Percentiles rank a stretch among this genome's conserved stretches.
Evolutionary conservation across 1,284 basidiomycete species (phyloP).

Genomic region (Testicularia cyperi): DNA sequence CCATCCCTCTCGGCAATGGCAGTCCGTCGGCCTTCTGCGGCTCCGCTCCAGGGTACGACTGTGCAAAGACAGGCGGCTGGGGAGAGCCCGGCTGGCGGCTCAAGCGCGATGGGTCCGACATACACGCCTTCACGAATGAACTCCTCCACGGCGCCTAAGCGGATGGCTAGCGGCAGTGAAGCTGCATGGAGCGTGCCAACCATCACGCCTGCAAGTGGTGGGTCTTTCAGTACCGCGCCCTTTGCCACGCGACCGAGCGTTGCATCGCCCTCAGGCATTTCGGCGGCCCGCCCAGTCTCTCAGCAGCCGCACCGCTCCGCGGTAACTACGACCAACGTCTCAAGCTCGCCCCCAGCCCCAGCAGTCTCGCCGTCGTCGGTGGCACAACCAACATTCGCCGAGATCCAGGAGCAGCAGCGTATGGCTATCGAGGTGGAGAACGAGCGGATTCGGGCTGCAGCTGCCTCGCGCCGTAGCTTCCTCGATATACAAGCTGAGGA

Average conservation of each 20-base stretch:
- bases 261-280: neutral
- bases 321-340: too few relatives aligned
- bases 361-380: too few relatives aligned
- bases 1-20: slow-evolving; percentile 3
- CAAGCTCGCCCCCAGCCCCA: too few relatives aligned
- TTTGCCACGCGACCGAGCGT: slow-evolving; percentile 3
- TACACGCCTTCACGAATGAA: slow-evolving; percentile 35
- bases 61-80: neutral
- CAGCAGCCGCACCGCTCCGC: too few relatives aligned
- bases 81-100: neutral
- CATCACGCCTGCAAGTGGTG: slow-evolving; percentile 1
- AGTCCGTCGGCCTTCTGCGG: slow-evolving; percentile 22
- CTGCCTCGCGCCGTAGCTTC: slow-evolving; percentile 39
- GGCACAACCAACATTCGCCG: slow-evolving; percentile 40
- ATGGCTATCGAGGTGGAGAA: slow-evolving; percentile 19
- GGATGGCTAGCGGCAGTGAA: slow-evolving; percentile 19
- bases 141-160: slow-evolving; percentile 14
- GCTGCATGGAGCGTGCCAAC: slow-evolving; percentile 12
- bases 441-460: slow-evolving; percentile 24
- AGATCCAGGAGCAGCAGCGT: slow-evolving; percentile 55
- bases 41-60: slow-evolving; percentile 1
- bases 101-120: slow-evolving; percentile 26
- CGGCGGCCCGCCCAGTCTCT: slow-evolving; percentile 1
- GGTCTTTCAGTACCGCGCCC: neutral
- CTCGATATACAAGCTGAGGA: slow-evolving; percentile 54